phyloP scores from a whole-genome alignment of 2,329 filamentous ascomycete species.

The Orbilia blumenaviensis region DNA sequence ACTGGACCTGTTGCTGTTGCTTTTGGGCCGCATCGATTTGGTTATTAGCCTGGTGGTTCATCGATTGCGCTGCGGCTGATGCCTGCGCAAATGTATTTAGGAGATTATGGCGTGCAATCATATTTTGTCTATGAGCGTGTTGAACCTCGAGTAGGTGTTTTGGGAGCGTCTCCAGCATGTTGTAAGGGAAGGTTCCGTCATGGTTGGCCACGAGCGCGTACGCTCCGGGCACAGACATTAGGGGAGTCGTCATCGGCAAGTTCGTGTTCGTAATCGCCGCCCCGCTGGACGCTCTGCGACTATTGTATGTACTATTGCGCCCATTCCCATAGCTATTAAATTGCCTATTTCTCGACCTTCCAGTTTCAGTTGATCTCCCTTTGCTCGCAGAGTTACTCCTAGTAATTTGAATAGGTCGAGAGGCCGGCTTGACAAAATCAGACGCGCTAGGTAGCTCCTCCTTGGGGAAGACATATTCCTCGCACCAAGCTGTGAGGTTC shows the following conservation, averaged over 20 bases:
- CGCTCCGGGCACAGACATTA: constrained; percentile 25
- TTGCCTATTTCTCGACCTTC: constrained; percentile 43
- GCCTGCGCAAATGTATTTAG: constrained; percentile 23
- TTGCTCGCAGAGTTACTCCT: constrained; percentile 55
- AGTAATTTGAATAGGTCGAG: constrained; percentile 56
- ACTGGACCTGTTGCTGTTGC: constrained; percentile 43
- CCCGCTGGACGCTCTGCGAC: constrained; percentile 41
- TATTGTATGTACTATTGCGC: constrained; percentile 32
- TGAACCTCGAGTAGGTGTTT: constrained; percentile 40
- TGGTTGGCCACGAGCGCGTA: constrained; percentile 41
- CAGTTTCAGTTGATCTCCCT: constrained; percentile 51
- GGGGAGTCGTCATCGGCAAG: constrained; percentile 34
- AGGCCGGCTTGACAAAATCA: constrained; percentile 55
- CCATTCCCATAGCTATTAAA: constrained; percentile 34
- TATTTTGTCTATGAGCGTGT: constrained; percentile 32
- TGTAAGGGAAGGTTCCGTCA: constrained; percentile 34
- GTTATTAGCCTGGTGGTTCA: constrained; percentile 12
- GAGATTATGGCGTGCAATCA: constrained; percentile 20
- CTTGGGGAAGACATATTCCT: constrained; percentile 85
- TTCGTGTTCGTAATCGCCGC: constrained; percentile 29
- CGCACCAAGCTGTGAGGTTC: constrained; percentile 83
- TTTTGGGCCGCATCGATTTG: constrained; percentile 34
- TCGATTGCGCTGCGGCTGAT: constrained; percentile 3
- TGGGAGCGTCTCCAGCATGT: constrained; percentile 26
- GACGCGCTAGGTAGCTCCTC: constrained; percentile 68